Percentiles rank a stretch among this genome's conserved stretches.
Evolutionary conservation across 78 protist species (phyloP).

Genomic region (Salpingoeca rosetta): DNA sequence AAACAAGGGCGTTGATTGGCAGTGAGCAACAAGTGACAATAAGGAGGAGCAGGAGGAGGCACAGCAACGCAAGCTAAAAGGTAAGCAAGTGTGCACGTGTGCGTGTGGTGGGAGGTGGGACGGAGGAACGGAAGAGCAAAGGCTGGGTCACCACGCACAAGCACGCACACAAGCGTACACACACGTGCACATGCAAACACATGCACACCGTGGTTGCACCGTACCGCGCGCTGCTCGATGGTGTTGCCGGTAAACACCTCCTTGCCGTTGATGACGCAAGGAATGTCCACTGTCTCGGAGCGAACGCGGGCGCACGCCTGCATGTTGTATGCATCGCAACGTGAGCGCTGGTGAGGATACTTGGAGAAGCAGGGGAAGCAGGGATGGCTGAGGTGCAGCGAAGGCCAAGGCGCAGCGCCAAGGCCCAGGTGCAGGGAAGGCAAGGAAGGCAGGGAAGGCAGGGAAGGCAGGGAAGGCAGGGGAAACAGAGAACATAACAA

Average conservation of each 20-base stretch:
- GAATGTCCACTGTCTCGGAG: slow-evolving; percentile 29
- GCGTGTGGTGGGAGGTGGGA: slow-evolving; percentile 37
- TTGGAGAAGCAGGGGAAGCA: background rate
- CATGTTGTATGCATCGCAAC: too few relatives aligned
- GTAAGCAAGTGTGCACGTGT: slow-evolving; percentile 31
- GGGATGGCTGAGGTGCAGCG: background rate
- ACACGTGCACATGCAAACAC: background rate
- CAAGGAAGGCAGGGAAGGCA: background rate
- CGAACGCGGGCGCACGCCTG: background rate
- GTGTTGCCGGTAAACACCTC: slow-evolving; percentile 46
- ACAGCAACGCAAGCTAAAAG: background rate
- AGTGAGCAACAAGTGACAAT: background rate
- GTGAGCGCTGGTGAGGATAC: too few relatives aligned
- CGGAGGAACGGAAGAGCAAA: background rate
- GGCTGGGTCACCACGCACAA: background rate
- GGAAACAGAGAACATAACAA: too few relatives aligned
- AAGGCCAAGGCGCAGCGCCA: background rate
- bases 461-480: background rate
- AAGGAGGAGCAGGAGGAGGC: background rate
- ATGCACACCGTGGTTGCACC: background rate
- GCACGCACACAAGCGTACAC: background rate
- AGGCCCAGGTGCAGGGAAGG: background rate
- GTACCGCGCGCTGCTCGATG: background rate
- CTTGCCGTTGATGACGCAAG: slow-evolving; percentile 56
- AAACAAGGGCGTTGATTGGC: background rate